Base-by-base conservation (phyloP, 805 yeast genomes). In the Kodamaea jinghongensis region DNA sequence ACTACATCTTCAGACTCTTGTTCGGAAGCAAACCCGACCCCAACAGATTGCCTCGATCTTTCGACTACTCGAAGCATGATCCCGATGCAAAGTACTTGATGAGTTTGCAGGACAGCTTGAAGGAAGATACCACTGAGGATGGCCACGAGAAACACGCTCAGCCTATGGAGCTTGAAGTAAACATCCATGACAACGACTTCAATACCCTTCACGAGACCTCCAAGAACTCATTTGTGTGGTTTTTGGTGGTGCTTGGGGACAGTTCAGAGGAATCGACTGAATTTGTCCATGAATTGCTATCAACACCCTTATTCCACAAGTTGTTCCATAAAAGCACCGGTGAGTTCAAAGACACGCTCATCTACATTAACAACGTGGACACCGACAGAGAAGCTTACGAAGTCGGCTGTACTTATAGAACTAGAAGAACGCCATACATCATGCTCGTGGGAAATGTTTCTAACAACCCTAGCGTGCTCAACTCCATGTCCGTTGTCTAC, bases 401-500 rank as follows among this genome's bases (percentile, higher is more conserved):
- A 46, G 54, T 70, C 15, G 71, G 65, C 10, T 42, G 44, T 13
- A 49, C 58, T 3, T 68, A 69, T 51, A 51, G 46, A 34, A 55
- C 46, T 6, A 50, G 52, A 36, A 48, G 56, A 17, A 31, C 57
- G 2, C 75, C 75, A 0, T 66, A 70, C 43, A 60, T 77, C 11
- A 50, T 56, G 53, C 45, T 67, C 13, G 48, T 60, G 13, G 70
- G 63, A 1, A 67, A 67, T 31, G 66, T 65, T 6, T 50, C 67
- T 17, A 55, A 61, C 38, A 60, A 55, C 41, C 71, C 69, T 3
- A 45, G 54, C 9, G 47, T 61, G 3, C 60, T 67, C 65, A 45
- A 65, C 10, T 63, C 70, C 16, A 66, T 67, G 71, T 63, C 71
- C 4, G 46, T 66, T 4, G 47, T 62, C 1, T 67, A 58, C 50